Evolutionary conservation across 2,329 filamentous ascomycete genomes (phyloP).

Genomic region (Hortaea sp.): DNA sequence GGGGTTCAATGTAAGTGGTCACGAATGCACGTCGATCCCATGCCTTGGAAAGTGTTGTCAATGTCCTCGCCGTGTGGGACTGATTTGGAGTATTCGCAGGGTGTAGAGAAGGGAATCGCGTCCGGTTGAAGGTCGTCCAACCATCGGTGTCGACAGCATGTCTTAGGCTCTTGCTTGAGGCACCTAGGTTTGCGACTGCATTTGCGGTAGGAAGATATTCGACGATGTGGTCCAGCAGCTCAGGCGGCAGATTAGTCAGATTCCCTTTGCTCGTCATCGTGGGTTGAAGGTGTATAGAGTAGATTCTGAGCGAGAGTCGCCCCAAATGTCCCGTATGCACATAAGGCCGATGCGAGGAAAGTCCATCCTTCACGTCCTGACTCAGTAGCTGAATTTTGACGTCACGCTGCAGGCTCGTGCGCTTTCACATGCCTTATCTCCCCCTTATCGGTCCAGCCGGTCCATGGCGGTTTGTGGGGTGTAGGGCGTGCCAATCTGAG

Average conservation of each 20-base stretch:
- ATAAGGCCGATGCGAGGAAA: no score
- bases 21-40: slow-evolving; percentile 48
- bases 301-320: no score
- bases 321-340: no score
- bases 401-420: no score
- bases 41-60: slow-evolving; percentile 48
- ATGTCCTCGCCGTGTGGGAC: slow-evolving; percentile 42
- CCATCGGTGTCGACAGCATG: slow-evolving; percentile 35
- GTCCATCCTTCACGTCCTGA: no score
- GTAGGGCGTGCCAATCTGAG: no score
- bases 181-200: slow-evolving; percentile 34
- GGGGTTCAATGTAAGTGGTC: slow-evolving; percentile 42
- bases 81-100: slow-evolving; percentile 25
- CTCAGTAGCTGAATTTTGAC: no score
- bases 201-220: slow-evolving; percentile 35
- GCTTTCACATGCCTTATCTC: no score
- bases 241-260: slow-evolving; percentile 27
- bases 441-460: no score
- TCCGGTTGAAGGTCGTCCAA: slow-evolving; percentile 40
- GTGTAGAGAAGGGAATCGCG: slow-evolving; percentile 34
- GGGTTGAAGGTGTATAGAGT: neutral
- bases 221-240: slow-evolving; percentile 29
- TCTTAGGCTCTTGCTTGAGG: slow-evolving; percentile 37
- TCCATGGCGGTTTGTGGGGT: no score
- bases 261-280: slow-evolving; percentile 11